A percentile compares a stretch with the other conserved stretches of the same genome.
These are phyloP conservation scores for Tubosaeta sp. DNA, from an alignment of 768 basidiomycete genomes.

Conservation along the genomic window DNA sequence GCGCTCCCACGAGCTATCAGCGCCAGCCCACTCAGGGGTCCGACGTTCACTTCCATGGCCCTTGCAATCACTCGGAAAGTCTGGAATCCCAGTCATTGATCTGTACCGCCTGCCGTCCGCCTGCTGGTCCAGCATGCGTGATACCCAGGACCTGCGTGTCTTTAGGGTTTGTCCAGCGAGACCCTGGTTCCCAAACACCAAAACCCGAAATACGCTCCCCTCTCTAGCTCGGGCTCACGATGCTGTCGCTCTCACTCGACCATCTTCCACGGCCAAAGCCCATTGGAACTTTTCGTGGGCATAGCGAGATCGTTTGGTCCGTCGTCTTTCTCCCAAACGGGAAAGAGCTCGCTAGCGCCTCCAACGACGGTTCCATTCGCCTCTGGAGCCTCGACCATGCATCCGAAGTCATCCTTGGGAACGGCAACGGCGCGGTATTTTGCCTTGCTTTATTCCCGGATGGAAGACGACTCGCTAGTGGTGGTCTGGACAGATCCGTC, in stretches of 20 bases:
- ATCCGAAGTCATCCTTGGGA: slow-evolving; percentile 23
- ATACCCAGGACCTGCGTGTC: slow-evolving; percentile 27
- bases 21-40: slow-evolving; percentile 30
- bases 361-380: slow-evolving; percentile 29
- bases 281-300: slow-evolving; percentile 19
- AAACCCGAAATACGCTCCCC: slow-evolving; percentile 19
- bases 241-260: slow-evolving; percentile 31
- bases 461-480: slow-evolving; percentile 25
- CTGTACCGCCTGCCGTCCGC: slow-evolving; percentile 30
- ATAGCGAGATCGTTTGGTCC: slow-evolving; percentile 28
- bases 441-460: slow-evolving; percentile 27
- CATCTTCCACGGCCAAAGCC: slow-evolving; percentile 24
- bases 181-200: slow-evolving; percentile 23
- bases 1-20: slow-evolving; percentile 26
- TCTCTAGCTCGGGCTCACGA: slow-evolving; percentile 22
- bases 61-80: slow-evolving; percentile 27
- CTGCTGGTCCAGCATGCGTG: slow-evolving; percentile 31
- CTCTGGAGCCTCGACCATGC: slow-evolving; percentile 26
- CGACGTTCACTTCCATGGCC: slow-evolving; percentile 18
- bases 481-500: slow-evolving; percentile 29
- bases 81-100: slow-evolving; percentile 32
- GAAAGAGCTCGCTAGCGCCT: slow-evolving; percentile 23
- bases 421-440: slow-evolving; percentile 20
- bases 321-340: slow-evolving; percentile 26
- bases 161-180: slow-evolving; percentile 26